These are phyloP conservation scores for Proteromonas lacertae DNA, from an alignment of 352 stramenopile genomes.

Conservation along the genomic window DNA sequence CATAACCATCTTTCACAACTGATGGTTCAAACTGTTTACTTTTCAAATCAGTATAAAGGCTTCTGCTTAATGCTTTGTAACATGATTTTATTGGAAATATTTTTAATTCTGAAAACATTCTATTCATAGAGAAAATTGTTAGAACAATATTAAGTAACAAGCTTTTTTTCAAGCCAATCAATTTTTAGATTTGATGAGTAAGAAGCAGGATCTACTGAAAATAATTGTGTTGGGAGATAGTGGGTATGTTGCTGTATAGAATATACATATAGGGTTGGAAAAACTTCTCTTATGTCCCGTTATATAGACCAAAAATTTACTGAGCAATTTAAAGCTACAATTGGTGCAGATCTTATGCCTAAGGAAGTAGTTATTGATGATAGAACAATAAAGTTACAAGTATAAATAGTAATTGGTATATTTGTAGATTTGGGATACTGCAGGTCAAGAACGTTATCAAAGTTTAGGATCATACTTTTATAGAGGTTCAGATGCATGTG, in stretches of 20 bases:
- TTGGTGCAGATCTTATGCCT: conserved; percentile 89
- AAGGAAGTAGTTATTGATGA: conserved; percentile 79
- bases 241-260: conserved; percentile 22
- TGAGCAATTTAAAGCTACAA: conserved; percentile 94
- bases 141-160: no score
- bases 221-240: conserved; percentile 88
- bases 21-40: no score
- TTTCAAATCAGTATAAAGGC: no score
- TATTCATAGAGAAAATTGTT: no score
- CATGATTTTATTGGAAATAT: no score
- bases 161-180: no score
- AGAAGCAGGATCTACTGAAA: conserved; percentile 84
- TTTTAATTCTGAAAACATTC: no score
- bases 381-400: conserved; percentile 70
- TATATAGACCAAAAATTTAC: conserved; percentile 94
- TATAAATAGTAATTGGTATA: conserved; percentile 3
- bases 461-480: conserved; percentile 90
- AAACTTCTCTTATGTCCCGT: conserved; percentile 97
- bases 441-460: no score
- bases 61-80: no score
- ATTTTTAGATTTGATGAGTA: no score
- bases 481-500: conserved; percentile 73
- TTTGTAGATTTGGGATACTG: conserved; percentile 94
- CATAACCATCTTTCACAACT: no score
- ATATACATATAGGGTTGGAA: conserved; percentile 44